Base-by-base conservation (phyloP, 2,329 filamentous ascomycete species). In the Penicillium fuscoglaucum region DNA sequence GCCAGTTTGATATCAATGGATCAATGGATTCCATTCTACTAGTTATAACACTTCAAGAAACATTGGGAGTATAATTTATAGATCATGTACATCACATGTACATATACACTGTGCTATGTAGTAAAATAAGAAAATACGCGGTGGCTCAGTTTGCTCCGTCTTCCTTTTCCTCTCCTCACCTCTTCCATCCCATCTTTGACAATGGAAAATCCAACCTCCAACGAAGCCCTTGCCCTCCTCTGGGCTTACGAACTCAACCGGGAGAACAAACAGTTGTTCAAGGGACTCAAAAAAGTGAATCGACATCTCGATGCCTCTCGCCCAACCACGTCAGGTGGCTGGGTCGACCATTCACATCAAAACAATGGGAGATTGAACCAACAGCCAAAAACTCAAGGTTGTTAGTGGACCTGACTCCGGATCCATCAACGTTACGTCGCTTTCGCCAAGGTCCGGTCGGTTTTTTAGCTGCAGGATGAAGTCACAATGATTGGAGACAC, bases 201-300 rank as follows among this genome's bases (percentile, higher is more conserved):
- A n/a, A 57, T 57, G 54, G 19, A 29, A 37, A 51, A 45, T 17
- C 7, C 46, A 12, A 54, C 24, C 10, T 39, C 39, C 3, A 52
- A 44, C 3, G 54, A 57, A 57, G 31, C 54, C 13, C 40, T 52
- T 15, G 48, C 54, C 3, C 48, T 52, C 9, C 54, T 57, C 9
- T 57, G 54, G 54, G 54, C 54, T 17, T 57, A 57, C 8, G 54
- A 57, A 10, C 29, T 57, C 12, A 29, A 33, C n/a, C 40, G 54
- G 12, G 31, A 57, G 19, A 57, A 57, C 9, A 52, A 39, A 26
- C 48, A 51, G 4, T 29, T 57, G 40, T 57, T 57, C 21, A 52
- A 57, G 24, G 48, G 54, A 8, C 54, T 57, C 39, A 45, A 35
- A 13, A 57, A 57, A 40, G 5, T 31, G 9, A 44, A 52, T 10